phyloP scores from a whole-genome alignment of 208 protist species.

The Crithidia bombi region DNA sequence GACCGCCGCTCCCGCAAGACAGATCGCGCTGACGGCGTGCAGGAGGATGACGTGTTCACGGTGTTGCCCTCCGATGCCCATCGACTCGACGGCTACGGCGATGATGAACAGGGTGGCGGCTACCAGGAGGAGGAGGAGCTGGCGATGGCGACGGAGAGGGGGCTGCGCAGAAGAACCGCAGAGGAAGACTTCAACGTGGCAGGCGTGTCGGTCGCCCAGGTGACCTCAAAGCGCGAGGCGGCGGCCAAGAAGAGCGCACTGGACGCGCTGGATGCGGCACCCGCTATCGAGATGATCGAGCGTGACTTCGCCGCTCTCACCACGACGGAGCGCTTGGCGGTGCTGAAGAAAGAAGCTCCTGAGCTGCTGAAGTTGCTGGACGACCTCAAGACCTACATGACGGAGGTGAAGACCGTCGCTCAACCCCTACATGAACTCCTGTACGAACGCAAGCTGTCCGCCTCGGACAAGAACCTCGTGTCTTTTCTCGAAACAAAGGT shows the following conservation, averaged over 20 bases:
- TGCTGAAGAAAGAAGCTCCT: slow-evolving; percentile 91
- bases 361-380: slow-evolving; percentile 91
- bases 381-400: slow-evolving; percentile 85
- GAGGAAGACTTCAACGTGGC: slow-evolving; percentile 88
- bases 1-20: slow-evolving; percentile 41
- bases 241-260: slow-evolving; percentile 34
- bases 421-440: slow-evolving; percentile 86
- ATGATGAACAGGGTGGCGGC: slow-evolving; percentile 78
- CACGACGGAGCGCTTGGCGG: slow-evolving; percentile 80
- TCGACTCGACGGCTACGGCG: slow-evolving; percentile 81
- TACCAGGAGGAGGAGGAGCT: slow-evolving; percentile 82
- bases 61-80: slow-evolving; percentile 86
- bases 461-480: slow-evolving; percentile 78
- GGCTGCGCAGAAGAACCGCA: slow-evolving; percentile 50
- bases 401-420: slow-evolving; percentile 85
- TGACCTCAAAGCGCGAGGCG: slow-evolving; percentile 14
- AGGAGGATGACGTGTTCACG: slow-evolving; percentile 38
- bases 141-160: slow-evolving; percentile 65
- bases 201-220: slow-evolving; percentile 49
- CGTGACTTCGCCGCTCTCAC: slow-evolving; percentile 88
- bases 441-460: slow-evolving; percentile 74
- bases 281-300: slow-evolving; percentile 88
- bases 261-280: slow-evolving; percentile 48
- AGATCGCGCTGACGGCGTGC: slow-evolving; percentile 25
- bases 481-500: slow-evolving; percentile 91